phyloP scores from a whole-genome alignment of 768 basidiomycete species.

The Pleurotus sapidus region DNA sequence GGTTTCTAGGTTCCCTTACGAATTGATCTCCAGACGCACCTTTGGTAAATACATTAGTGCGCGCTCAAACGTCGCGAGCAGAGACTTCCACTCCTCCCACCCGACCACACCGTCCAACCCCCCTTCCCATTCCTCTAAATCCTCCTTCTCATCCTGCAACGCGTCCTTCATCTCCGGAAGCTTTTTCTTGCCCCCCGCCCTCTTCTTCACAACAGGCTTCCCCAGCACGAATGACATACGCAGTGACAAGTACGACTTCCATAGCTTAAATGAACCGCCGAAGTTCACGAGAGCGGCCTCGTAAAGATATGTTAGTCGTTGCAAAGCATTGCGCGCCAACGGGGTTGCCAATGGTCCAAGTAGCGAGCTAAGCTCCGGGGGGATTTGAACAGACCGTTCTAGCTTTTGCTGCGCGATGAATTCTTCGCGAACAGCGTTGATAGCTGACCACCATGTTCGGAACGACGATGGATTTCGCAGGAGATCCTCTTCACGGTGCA shows the following conservation, averaged over 20 bases:
- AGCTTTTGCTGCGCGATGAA: conserved; percentile 54
- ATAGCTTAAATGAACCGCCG: conserved; percentile 89
- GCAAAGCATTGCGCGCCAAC: conserved; percentile 70
- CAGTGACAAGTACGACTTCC: conserved; percentile 88
- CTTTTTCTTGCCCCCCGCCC: conserved; percentile 87
- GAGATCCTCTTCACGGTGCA: conserved; percentile 92
- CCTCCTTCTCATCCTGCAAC: conserved; percentile 79
- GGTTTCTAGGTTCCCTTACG: neutral
- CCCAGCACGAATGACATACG: conserved; percentile 88
- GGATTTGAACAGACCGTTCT: conserved; percentile 44
- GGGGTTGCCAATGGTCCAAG: conserved; percentile 81
- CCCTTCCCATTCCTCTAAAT: conserved; percentile 81
- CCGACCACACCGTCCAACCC: conserved; percentile 89
- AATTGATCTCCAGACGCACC: conserved; percentile 41
- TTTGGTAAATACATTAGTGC: conserved; percentile 93
- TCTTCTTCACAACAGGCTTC: conserved; percentile 65
- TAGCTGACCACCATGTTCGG: conserved; percentile 90
- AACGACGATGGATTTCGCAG: conserved; percentile 89
- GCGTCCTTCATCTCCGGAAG: conserved; percentile 89
- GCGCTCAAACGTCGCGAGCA: conserved; percentile 88
- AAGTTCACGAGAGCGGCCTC: conserved; percentile 89
- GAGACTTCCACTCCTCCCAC: conserved; percentile 92
- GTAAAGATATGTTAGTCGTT: conserved; percentile 88
- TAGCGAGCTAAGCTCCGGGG: conserved; percentile 50
- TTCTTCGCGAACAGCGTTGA: conserved; percentile 70